Percentiles rank a stretch among this genome's conserved stretches.
phyloP scores from a whole-genome alignment of 352 stramenopile species.

The Phytophthora pinifolia region DNA sequence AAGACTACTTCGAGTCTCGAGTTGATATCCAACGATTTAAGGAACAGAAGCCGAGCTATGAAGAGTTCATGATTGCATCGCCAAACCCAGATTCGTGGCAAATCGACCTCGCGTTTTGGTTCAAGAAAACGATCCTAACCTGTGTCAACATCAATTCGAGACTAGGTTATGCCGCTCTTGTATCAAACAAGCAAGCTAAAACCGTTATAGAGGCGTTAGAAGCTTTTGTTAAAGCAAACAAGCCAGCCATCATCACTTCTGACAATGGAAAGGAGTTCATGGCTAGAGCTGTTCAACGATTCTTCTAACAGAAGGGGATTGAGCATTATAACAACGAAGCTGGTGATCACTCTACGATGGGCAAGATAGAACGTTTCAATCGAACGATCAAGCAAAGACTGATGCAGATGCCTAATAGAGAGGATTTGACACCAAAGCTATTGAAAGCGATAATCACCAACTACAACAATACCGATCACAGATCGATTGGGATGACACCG shows the following conservation, averaged over 20 bases:
- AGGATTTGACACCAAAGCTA: conserved; percentile 2
- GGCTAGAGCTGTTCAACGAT: conserved; percentile 5
- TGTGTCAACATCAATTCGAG: conserved; percentile 29
- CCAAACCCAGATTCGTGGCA: conserved; percentile 23
- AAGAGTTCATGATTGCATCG: conserved; percentile 17
- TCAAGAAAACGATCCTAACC: conserved; percentile 8
- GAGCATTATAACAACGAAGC: conserved; percentile 26
- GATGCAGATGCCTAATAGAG: conserved; percentile 10
- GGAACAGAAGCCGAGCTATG: conserved; percentile 7
- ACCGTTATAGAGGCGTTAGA: conserved; percentile 14
- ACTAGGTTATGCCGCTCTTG: conserved; percentile 16
- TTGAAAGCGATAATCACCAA: conserved; percentile 13
- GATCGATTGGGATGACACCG: conserved; percentile 14
- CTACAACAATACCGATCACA: conserved; percentile 19
- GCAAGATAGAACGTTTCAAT: conserved; percentile 33
- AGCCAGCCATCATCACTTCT: conserved; percentile 11
- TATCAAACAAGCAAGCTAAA: conserved; percentile 11
- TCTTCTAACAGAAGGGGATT: conserved; percentile 14
- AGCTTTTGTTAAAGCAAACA: conserved; percentile 12
- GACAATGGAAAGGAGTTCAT: conserved; percentile 29
- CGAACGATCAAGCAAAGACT: conserved; percentile 22
- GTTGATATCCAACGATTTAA: conserved; percentile 20
- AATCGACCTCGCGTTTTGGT: conserved; percentile 20
- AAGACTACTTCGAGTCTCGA: conserved; percentile 9
- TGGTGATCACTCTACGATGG: conserved; percentile 25